phyloP scores from a whole-genome alignment of 2,329 filamentous ascomycete genomes.

The Fusarium devonianum region DNA sequence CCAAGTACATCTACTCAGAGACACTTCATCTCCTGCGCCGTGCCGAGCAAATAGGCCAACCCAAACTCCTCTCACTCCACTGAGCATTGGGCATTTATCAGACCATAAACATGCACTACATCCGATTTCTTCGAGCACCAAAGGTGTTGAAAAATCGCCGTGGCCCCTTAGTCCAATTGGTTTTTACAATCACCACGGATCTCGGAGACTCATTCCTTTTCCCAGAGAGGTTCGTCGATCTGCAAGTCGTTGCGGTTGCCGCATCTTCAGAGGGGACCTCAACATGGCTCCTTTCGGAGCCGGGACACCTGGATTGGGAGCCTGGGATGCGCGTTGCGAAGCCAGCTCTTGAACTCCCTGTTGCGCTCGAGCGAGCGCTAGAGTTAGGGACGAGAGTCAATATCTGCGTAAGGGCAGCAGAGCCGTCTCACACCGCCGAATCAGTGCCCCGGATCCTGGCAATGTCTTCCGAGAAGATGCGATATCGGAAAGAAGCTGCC shows the following conservation, averaged over 20 bases:
- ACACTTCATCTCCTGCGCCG: not conserved
- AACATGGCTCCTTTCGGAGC: constrained; percentile 38
- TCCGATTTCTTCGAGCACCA: constrained; percentile 60
- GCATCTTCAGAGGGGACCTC: constrained; percentile 29
- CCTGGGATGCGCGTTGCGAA: constrained; percentile 53
- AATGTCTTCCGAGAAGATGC: constrained; percentile 26
- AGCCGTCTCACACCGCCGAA: constrained; percentile 39
- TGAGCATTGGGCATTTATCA: too few species aligned
- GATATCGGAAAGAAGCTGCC: constrained; percentile 26
- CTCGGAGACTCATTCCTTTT: constrained; percentile 62
- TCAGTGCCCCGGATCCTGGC: constrained; percentile 39
- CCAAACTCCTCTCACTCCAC: not conserved
- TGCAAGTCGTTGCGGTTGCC: constrained; percentile 48
- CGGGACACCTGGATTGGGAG: constrained; percentile 42
- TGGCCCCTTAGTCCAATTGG: constrained; percentile 49
- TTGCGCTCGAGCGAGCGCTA: constrained; percentile 38
- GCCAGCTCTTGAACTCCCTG: constrained; percentile 41
- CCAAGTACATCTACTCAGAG: too few species aligned
- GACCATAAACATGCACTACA: constrained; percentile 61
- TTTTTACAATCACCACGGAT: constrained; percentile 65
- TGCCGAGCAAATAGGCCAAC: not conserved
- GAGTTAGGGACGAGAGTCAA: constrained; percentile 37
- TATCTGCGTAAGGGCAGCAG: constrained; percentile 41
- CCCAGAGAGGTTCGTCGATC: constrained; percentile 53
- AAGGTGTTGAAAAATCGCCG: constrained; percentile 44